Percentiles rank a stretch among this genome's conserved stretches.
Conservation (phyloP, 2,329 filamentous ascomycete species). For the Colletotrichum musae region DNA sequence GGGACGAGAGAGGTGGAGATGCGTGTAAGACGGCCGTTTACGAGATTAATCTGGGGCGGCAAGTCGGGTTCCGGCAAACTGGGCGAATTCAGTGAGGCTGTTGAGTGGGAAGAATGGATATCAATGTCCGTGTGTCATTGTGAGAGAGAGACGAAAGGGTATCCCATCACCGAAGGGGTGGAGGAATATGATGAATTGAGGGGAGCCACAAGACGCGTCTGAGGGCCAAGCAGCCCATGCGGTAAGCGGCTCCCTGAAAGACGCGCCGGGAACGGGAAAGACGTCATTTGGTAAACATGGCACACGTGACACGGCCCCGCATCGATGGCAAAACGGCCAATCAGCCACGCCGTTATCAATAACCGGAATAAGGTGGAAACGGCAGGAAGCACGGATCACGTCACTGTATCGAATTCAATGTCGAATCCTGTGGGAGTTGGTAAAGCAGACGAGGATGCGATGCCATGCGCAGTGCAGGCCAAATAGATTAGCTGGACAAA, state of each 20-base stretch:
- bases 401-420: no score
- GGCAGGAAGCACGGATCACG: slow-evolving; percentile 10
- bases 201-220: neutral
- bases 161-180: neutral
- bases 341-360: neutral
- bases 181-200: neutral
- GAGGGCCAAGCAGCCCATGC: neutral
- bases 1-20: neutral
- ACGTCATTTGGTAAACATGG: slow-evolving; percentile 18
- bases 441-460: neutral
- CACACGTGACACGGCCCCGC: neutral
- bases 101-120: neutral
- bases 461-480: slow-evolving; percentile 14
- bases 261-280: neutral
- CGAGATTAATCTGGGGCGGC: neutral
- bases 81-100: neutral
- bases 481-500: neutral
- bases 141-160: neutral
- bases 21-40: neutral
- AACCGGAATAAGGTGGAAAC: neutral
- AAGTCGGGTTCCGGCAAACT: slow-evolving; percentile 5
- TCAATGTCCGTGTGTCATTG: neutral
- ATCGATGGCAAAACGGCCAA: no score
- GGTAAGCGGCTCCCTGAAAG: slow-evolving; percentile 20
- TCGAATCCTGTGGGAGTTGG: no score